Conservation (phyloP, 1,284 basidiomycete species). For the Leucoagaricus sp. region DNA sequence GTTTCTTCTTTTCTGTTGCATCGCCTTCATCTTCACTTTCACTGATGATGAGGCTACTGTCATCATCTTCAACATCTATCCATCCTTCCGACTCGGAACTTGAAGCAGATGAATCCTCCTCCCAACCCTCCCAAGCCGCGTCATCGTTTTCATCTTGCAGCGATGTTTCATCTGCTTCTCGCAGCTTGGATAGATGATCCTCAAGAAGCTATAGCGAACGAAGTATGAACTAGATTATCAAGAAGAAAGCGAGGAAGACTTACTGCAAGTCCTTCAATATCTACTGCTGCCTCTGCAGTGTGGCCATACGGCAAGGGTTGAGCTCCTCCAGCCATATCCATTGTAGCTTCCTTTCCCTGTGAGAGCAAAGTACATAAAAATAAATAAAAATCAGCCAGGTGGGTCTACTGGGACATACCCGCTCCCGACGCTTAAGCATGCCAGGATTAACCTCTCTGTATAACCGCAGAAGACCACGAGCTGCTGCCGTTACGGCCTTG, state of each 20-base stretch:
- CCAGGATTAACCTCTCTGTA: slow-evolving; percentile 96
- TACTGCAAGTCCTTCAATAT: slow-evolving; percentile 91
- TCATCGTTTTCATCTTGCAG: slow-evolving; percentile 73
- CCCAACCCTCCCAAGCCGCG: slow-evolving; percentile 90
- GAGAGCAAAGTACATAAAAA: slow-evolving; percentile 7
- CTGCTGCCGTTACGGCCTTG: slow-evolving; percentile 89
- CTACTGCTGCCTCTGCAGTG: slow-evolving; percentile 68
- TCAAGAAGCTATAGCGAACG: slow-evolving; percentile 69
- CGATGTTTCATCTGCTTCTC: slow-evolving; percentile 63
- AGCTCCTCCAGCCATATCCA: slow-evolving; percentile 62
- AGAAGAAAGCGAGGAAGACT: slow-evolving; percentile 24
- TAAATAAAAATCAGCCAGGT: neutral
- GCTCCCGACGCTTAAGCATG: slow-evolving; percentile 87
- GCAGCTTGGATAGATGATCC: slow-evolving; percentile 76
- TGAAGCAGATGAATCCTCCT: slow-evolving; percentile 72
- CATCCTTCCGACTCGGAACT: slow-evolving; percentile 76
- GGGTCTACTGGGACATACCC: slow-evolving; percentile 47
- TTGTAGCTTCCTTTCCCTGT: slow-evolving; percentile 84
- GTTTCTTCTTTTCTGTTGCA: slow-evolving; percentile 32
- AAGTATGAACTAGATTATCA: neutral
- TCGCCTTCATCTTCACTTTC: slow-evolving; percentile 83
- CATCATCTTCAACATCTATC: slow-evolving; percentile 84
- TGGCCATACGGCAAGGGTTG: slow-evolving; percentile 85
- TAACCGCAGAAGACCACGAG: slow-evolving; percentile 87
- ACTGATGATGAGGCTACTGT: slow-evolving; percentile 72